Evolutionary conservation across 192 early-diverging fungal genomes (phyloP), one percentile per base, ranked within the genome.

Genomic region (Gonapodya sp.): DNA sequence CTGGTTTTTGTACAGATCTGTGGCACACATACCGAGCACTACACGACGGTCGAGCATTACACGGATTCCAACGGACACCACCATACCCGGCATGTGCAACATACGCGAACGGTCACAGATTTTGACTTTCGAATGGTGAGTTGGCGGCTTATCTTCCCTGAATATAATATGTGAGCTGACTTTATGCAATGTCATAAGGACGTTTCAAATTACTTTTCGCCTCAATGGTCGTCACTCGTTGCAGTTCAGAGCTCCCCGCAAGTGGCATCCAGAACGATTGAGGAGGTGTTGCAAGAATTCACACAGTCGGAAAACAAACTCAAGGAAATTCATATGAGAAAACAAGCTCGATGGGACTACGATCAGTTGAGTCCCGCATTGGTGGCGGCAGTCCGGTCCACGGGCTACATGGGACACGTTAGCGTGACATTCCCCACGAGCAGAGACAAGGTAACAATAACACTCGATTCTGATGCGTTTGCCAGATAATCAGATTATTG

Each of bases 251-350:
- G 24, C 46, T 64, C 46, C 46, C 2, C 46, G 8, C 46, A 8
- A 8, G 46, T 24, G 8, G 8, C 46, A 64, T 24, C 46, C 8
- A 64, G 34, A 34, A 16, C 18, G 30, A 77, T 77, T 33, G 18
- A 33, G 8, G 75, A 77, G 18, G 75, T 77, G 8, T 31, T 77
- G 2, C 18, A 77, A 2, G 75, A 77, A 2, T 77, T 77, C 75
- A 77, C 75, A 33, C 75, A 34, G 8, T 32, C 30, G 18, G 34
- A 77, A 33, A 34, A 77, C 75, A 18, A 34, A 8, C 2, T 77
- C 18, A 77, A 77, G 75, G 75, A 77, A 33, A 77, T 77, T 33
- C 30, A 32, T 18, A 77, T 77, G 75, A 8, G 30, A 33, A 77
- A 77, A 34, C 75, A 77, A 33, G 30, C 34, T 33, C 8, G 18